Base-by-base conservation (phyloP, 192 early-diverging fungal genomes). In the Umbelopsis ramanniana region DNA sequence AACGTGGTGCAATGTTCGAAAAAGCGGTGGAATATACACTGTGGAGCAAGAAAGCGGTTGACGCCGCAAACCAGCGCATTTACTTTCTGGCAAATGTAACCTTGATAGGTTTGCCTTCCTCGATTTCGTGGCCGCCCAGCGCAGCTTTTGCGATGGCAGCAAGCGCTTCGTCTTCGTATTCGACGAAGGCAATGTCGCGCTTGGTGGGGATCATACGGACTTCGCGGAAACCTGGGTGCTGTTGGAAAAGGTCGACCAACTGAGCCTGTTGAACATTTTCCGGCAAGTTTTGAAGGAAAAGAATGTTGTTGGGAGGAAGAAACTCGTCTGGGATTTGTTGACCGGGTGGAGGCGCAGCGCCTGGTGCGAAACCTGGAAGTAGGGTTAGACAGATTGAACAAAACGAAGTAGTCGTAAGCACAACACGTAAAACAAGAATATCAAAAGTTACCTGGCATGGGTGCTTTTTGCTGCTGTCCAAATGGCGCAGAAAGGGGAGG, bases 151-250 rank as follows among this genome's bases (percentile, higher is more conserved):
- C 96, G 37, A 84, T 76, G n/a, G 86, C 89, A 3, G 94, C 87
- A 71, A 94, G 92, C 15, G 83, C 72, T 38, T 97, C 97, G n/a
- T 85, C 86, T 33, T 92, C 93, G 78, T 95, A 99, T 81, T 98
- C 96, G 50, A 98, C 95, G 85, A 99, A 99, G 0, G 96, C 96
- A 79, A 98, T 94, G 37, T 93, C 94, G 72, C 88, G 91, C 76
- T 95, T 95, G 74, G 93, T 91, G 7, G 94, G 91, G 11, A 99
- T 92, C 74, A 93, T 86, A 81, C 97, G 95, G 29, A 98, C 95
- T 86, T 99, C 97, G 70, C 93, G 94, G 87, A 96, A 96, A 7
- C 96, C 96, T 50, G 92, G 89, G 77, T 88, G 91, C 55, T 79
- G 84, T 74, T 92, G 83, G 79, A 99, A 97, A 35, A 94, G 83